Percentiles rank a stretch among this genome's conserved stretches.
These are phyloP conservation scores for Coniella vitis DNA, from an alignment of 2,329 filamentous ascomycete genomes.

Conservation along the genomic window DNA sequence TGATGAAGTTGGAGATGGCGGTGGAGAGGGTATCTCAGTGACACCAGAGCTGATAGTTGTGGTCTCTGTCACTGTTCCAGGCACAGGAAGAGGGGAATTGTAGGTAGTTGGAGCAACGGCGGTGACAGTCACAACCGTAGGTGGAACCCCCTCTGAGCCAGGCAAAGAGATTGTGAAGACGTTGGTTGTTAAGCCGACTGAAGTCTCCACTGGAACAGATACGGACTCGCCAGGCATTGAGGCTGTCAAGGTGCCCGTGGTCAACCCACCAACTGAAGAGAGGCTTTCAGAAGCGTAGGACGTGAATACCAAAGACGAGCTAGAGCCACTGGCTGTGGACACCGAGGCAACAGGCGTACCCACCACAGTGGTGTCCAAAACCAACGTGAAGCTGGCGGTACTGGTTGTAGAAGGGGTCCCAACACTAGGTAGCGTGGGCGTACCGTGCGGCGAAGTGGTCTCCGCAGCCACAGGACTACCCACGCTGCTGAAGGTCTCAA, in stretches of 20 bases:
- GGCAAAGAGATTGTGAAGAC: slow-evolving; percentile 12
- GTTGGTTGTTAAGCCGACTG: neutral
- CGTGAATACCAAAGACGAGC: neutral
- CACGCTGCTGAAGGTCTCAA: slow-evolving; percentile 7
- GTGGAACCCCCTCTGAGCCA: slow-evolving; percentile 4
- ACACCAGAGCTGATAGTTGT: slow-evolving; percentile 7
- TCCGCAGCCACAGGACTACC: neutral
- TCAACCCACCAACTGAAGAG: too few species aligned
- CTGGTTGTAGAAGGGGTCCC: slow-evolving; percentile 4
- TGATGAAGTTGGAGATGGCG: slow-evolving; percentile 5
- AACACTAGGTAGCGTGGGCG: neutral
- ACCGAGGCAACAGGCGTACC: neutral
- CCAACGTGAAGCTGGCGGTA: slow-evolving; percentile 20
- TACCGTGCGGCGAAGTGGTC: neutral
- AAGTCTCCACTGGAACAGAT: neutral
- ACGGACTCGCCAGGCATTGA: too few species aligned
- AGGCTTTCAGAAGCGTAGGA: neutral
- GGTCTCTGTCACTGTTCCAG: slow-evolving; percentile 3
- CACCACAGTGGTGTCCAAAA: slow-evolving; percentile 8
- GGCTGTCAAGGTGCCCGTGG: too few species aligned
- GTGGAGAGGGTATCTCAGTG: slow-evolving; percentile 9
- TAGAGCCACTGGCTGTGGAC: neutral
- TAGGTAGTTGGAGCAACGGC: slow-evolving; percentile 3
- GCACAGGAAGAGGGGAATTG: neutral
- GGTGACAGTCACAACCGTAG: slow-evolving; percentile 11